Conservation (phyloP, 148 eudicot genomes). For the Camellia japonica region DNA sequence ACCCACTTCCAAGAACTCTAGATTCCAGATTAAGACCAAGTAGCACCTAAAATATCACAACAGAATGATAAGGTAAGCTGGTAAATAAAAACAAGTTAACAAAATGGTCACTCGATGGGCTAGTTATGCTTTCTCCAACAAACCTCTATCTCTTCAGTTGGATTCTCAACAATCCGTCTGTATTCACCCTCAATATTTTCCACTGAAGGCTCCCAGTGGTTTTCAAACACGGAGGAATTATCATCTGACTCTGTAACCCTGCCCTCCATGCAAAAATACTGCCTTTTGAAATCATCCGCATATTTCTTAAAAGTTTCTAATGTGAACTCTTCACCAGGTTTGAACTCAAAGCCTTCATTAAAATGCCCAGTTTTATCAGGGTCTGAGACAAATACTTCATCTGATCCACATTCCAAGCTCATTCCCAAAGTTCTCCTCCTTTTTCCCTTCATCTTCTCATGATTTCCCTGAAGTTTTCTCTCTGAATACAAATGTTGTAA, state of each 20-base stretch:
- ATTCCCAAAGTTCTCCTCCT: constrained; percentile 24
- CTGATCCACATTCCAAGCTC: constrained; percentile 27
- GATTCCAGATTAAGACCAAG: constrained; percentile 39
- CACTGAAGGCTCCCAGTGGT: constrained; percentile 35
- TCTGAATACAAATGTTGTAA: constrained; percentile 30
- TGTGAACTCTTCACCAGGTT: constrained; percentile 53
- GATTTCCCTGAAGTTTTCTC: constrained; percentile 25
- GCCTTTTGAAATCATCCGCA: constrained; percentile 60
- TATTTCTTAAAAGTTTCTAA: constrained; percentile 57
- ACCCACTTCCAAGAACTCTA: constrained; percentile 32
- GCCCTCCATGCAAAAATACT: constrained; percentile 42
- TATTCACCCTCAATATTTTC: constrained; percentile 75
- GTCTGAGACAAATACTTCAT: constrained; percentile 24
- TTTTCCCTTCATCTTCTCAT: constrained; percentile 33
- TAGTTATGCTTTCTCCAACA: constrained; percentile 20
- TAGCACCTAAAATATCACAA: constrained; percentile 53
- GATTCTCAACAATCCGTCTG: constrained; percentile 68
- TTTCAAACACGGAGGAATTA: constrained; percentile 15
- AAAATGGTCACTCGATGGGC: neutral
- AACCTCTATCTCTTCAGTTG: constrained; percentile 74
- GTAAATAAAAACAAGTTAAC: neutral
- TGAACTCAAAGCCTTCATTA: constrained; percentile 32
- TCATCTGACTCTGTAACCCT: constrained; percentile 20
- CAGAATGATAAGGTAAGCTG: constrained; percentile 8
- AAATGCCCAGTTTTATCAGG: constrained; percentile 19